Conservation (phyloP, 2,329 filamentous ascomycete genomes). For the Mycosphaerella arachidis region DNA sequence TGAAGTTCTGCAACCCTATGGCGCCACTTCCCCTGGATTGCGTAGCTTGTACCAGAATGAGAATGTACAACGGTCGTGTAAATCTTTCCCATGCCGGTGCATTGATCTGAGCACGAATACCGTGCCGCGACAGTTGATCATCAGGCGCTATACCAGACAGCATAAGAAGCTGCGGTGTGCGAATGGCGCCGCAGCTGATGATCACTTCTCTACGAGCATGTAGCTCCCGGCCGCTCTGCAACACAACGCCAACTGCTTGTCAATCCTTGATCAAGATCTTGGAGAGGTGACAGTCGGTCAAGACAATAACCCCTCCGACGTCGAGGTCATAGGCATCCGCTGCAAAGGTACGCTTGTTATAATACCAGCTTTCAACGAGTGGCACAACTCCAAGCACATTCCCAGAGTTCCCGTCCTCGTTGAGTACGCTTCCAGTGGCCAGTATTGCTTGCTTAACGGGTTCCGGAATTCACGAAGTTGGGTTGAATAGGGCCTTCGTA, state of each 20-base stretch:
- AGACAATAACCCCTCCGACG: slow-evolving; percentile 39
- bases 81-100: slow-evolving; percentile 47
- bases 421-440: not conserved
- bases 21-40: slow-evolving; percentile 24
- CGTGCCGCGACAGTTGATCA: slow-evolving; percentile 35
- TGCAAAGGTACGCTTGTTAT: not conserved
- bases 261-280: slow-evolving; percentile 46
- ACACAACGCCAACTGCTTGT: slow-evolving; percentile 45
- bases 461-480: not conserved
- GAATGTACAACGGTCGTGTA: slow-evolving; percentile 9
- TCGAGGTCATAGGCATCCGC: slow-evolving; percentile 4
- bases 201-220: slow-evolving; percentile 18
- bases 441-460: slow-evolving; percentile 2
- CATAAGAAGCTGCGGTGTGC: slow-evolving; percentile 51
- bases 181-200: slow-evolving; percentile 46
- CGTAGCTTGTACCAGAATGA: slow-evolving; percentile 2
- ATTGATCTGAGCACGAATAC: slow-evolving; percentile 44
- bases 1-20: slow-evolving; percentile 5
- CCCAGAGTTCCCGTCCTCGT: slow-evolving; percentile 2
- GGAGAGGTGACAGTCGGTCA: slow-evolving; percentile 47
- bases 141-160: slow-evolving; percentile 50
- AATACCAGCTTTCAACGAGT: slow-evolving; percentile 4
- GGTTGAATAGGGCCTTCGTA: slow-evolving; percentile 5
- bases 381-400: not conserved
- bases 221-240: slow-evolving; percentile 5